phyloP scores from a whole-genome alignment of 2,329 filamentous ascomycete genomes.

The Microcyclospora pomicola region DNA sequence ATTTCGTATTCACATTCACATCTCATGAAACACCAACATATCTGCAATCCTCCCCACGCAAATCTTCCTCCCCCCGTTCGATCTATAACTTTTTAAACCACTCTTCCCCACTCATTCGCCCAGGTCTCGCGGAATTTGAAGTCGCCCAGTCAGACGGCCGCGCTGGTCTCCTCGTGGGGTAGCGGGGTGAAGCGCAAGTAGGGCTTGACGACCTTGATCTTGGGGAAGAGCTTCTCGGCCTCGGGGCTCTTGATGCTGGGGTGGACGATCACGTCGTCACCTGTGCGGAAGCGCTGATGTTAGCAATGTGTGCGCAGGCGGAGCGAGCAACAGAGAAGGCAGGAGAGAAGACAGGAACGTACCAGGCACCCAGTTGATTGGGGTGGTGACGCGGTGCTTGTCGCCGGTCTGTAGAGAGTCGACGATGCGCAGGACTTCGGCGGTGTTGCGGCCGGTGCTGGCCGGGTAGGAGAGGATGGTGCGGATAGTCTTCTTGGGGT shows the following conservation, averaged over 20 bases:
- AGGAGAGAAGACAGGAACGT: constrained; percentile 7
- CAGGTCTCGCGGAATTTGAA: constrained; percentile 13
- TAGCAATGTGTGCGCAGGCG: background rate
- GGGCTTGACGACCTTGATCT: constrained; percentile 43
- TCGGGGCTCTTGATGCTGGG: constrained; percentile 44
- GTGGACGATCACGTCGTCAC: constrained; percentile 48
- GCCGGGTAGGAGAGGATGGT: constrained; percentile 50
- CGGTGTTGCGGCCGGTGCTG: constrained; percentile 43
- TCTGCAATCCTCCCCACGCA: too few relatives aligned
- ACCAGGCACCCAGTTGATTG: constrained; percentile 47
- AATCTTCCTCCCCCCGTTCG: too few relatives aligned
- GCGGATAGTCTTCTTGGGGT: constrained; percentile 51
- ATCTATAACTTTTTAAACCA: background rate
- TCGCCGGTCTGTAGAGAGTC: constrained; percentile 43
- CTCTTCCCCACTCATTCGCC: constrained; percentile 12
- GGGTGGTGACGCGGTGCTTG: constrained; percentile 46
- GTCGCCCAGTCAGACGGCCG: constrained; percentile 23
- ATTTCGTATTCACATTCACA: too few relatives aligned
- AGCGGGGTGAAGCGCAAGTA: constrained; percentile 48
- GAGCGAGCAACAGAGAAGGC: too few relatives aligned
- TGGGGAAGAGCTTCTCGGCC: constrained; percentile 45
- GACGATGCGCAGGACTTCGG: constrained; percentile 38
- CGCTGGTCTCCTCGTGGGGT: constrained; percentile 43
- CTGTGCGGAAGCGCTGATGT: constrained; percentile 1
- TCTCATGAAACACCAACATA: too few relatives aligned